These are phyloP conservation scores for Kwoniella mangroviensis DNA, from an alignment of 768 basidiomycete genomes.

Conservation along the genomic window DNA sequence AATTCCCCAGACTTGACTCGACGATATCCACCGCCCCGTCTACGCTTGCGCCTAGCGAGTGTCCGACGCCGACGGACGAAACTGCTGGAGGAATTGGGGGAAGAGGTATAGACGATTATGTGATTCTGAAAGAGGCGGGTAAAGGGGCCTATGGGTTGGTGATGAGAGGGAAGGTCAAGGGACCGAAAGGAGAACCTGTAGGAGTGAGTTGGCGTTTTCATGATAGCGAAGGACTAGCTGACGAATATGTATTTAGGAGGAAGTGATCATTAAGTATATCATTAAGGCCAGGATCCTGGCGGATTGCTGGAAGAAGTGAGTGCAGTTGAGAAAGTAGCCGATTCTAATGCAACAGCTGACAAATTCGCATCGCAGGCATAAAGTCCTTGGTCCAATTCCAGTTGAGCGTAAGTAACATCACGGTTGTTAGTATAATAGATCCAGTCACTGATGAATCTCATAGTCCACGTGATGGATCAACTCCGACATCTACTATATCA, in stretches of 20 bases:
- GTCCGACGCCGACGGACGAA: slow-evolving; percentile 53
- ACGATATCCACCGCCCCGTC: slow-evolving; percentile 52
- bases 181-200: slow-evolving; percentile 68
- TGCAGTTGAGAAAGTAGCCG: slow-evolving; percentile 2
- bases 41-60: slow-evolving; percentile 55
- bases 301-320: slow-evolving; percentile 90
- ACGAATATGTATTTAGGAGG: slow-evolving; percentile 62
- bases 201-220: slow-evolving; percentile 67
- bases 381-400: slow-evolving; percentile 90
- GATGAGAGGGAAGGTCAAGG: slow-evolving; percentile 81
- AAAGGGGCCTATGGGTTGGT: slow-evolving; percentile 95
- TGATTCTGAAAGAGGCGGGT: slow-evolving; percentile 85
- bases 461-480: slow-evolving; percentile 59
- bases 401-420: slow-evolving; percentile 72
- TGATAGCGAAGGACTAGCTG: slow-evolving; percentile 32
- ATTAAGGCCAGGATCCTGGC: slow-evolving; percentile 98
- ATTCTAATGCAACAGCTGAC: background rate
- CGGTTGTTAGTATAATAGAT: background rate
- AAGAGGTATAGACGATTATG: slow-evolving; percentile 80
- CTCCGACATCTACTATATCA: slow-evolving; percentile 59
- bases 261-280: slow-evolving; percentile 94
- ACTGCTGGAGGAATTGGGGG: slow-evolving; percentile 62
- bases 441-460: background rate
- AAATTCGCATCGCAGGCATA: slow-evolving; percentile 64
- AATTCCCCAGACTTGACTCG: slow-evolving; percentile 48